These are phyloP conservation scores for Ophiocordyceps camponoti-rufipedis DNA, from an alignment of 2,329 filamentous ascomycete species.

Conservation along the genomic window DNA sequence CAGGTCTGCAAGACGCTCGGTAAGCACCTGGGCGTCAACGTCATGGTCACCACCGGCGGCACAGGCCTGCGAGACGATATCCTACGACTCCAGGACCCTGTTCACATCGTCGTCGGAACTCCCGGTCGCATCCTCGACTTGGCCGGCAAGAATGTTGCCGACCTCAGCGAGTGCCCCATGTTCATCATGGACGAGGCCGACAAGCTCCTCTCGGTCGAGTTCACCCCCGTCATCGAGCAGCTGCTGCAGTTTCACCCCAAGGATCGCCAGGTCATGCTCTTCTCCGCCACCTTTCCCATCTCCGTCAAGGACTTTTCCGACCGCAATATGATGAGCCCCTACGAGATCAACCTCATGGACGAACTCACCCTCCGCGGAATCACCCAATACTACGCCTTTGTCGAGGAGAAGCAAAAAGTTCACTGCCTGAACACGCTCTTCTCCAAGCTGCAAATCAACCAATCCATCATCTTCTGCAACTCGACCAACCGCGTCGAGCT, in stretches of 20 bases:
- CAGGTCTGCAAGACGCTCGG: slow-evolving; percentile 98
- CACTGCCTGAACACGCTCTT: slow-evolving; percentile 98
- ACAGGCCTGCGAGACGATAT: slow-evolving; percentile 94
- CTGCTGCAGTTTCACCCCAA: slow-evolving; percentile 89
- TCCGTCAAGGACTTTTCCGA: slow-evolving; percentile 97
- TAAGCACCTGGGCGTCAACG: slow-evolving; percentile 91
- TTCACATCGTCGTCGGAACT: slow-evolving; percentile 95
- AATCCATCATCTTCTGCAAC: slow-evolving; percentile 99
- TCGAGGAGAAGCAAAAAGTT: slow-evolving; percentile 98
- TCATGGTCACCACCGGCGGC: slow-evolving; percentile 98
- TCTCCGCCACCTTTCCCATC: slow-evolving; percentile 92
- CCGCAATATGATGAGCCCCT: slow-evolving; percentile 90
- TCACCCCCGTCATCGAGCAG: slow-evolving; percentile 94
- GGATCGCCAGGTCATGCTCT: slow-evolving; percentile 97
- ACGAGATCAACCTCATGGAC: slow-evolving; percentile 99
- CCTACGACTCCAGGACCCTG: slow-evolving; percentile 78
- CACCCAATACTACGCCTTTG: slow-evolving; percentile 97
- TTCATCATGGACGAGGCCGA: slow-evolving; percentile 99
- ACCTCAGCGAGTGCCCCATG: slow-evolving; percentile 88
- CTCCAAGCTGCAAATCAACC: slow-evolving; percentile 97
- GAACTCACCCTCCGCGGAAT: slow-evolving; percentile 95
- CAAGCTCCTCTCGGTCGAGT: slow-evolving; percentile 90
- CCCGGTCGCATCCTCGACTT: slow-evolving; percentile 92
- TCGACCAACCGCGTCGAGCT: slow-evolving; percentile 96
- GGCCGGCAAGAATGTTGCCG: slow-evolving; percentile 88